Percentiles rank a stretch among this genome's conserved stretches.
These are phyloP conservation scores for Ceratobasidium sp. DNA, from an alignment of 1,284 basidiomycete species.

Conservation along the genomic window DNA sequence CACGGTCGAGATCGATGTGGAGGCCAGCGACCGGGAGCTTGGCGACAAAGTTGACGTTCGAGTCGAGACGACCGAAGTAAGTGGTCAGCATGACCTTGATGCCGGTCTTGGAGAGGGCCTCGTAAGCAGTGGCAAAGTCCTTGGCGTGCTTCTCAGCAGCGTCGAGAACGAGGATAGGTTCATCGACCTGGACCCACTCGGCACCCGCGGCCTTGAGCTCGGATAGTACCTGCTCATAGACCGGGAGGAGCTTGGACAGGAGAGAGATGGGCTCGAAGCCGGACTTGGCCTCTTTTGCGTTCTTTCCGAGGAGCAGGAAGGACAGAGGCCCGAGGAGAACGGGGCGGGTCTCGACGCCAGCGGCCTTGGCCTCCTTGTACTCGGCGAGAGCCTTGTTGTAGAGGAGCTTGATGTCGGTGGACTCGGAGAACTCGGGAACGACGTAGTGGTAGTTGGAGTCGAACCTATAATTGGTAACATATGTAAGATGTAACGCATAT, in stretches of 20 bases:
- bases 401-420: constrained; percentile 93
- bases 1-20: constrained; percentile 97
- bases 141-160: constrained; percentile 80
- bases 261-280: constrained; percentile 93
- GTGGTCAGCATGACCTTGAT: constrained; percentile 95
- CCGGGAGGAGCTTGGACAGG: constrained; percentile 88
- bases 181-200: constrained; percentile 96
- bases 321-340: constrained; percentile 97
- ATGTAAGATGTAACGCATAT: constrained; percentile 46
- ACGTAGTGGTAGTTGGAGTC: constrained; percentile 99
- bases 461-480: constrained; percentile 70
- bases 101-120: constrained; percentile 81
- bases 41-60: constrained; percentile 88
- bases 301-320: constrained; percentile 95
- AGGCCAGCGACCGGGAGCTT: constrained; percentile 95
- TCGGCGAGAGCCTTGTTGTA: constrained; percentile 96
- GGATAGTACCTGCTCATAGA: constrained; percentile 92
- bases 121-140: constrained; percentile 86
- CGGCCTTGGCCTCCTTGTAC: constrained; percentile 93
- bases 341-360: constrained; percentile 92
- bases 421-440: constrained; percentile 95
- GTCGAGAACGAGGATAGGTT: constrained; percentile 96
- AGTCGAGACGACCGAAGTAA: constrained; percentile 96
- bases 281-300: constrained; percentile 83
- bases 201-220: constrained; percentile 95